Evolutionary conservation across 2,329 filamentous ascomycete genomes (phyloP).

Genomic region (Pseudocercospora fuligena): DNA sequence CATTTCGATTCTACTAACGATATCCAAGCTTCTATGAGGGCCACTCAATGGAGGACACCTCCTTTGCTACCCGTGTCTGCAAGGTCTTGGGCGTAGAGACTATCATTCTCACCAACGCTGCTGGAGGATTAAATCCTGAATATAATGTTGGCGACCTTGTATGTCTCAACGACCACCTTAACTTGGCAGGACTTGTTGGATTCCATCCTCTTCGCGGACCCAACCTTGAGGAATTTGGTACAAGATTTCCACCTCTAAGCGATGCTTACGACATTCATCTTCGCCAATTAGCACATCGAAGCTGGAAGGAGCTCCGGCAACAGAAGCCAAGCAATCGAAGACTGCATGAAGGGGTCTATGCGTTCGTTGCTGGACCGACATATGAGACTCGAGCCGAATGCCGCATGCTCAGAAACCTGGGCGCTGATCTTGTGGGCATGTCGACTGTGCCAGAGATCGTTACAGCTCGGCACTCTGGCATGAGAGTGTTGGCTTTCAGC

Average conservation of each 20-base stretch:
- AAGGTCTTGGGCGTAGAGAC: constrained; percentile 65
- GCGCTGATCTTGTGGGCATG: constrained; percentile 74
- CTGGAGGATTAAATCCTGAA: constrained; percentile 67
- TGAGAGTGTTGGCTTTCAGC: constrained; percentile 67
- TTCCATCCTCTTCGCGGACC: constrained; percentile 66
- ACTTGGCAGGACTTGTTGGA: constrained; percentile 65
- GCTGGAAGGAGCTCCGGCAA: constrained; percentile 58
- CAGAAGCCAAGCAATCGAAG: constrained; percentile 52
- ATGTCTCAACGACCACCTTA: constrained; percentile 69
- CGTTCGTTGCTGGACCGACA: constrained; percentile 66
- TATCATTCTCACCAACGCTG: constrained; percentile 69
- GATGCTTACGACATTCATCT: constrained; percentile 69
- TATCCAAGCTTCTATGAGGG: constrained; percentile 67
- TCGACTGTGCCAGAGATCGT: constrained; percentile 72
- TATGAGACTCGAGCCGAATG: constrained; percentile 71
- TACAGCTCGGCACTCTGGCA: constrained; percentile 66
- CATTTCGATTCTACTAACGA: neutral
- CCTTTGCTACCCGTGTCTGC: constrained; percentile 68
- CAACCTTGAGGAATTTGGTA: constrained; percentile 66
- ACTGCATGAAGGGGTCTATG: constrained; percentile 69
- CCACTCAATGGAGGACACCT: constrained; percentile 65
- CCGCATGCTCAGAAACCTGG: constrained; percentile 63
- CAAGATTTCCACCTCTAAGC: constrained; percentile 66
- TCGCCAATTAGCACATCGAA: constrained; percentile 60
- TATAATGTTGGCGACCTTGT: constrained; percentile 70